phyloP scores from a whole-genome alignment of 371 early-diverging fungal species.

The Apophysomyces variabilis region DNA sequence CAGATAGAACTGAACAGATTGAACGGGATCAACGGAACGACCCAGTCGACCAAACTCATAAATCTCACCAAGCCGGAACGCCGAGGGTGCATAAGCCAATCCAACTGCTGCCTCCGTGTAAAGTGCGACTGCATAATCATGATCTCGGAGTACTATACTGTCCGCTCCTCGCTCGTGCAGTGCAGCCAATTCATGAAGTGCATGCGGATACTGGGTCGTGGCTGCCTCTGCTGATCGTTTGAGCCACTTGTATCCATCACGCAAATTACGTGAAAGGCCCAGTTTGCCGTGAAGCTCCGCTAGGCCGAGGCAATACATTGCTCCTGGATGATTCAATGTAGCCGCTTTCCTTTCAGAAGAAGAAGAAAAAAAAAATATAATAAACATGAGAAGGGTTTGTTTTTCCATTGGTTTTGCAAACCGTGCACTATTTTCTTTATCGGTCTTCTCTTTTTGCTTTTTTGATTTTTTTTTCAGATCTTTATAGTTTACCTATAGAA shows the following conservation, averaged over 20 bases:
- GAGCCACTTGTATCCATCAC: conserved; percentile 85
- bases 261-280: conserved; percentile 61
- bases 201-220: conserved; percentile 76
- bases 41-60: conserved; percentile 77
- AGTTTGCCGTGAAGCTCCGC: conserved; percentile 77
- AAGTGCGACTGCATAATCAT: conserved; percentile 68
- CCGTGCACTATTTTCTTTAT: not conserved
- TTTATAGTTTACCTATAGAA: conserved; percentile 55
- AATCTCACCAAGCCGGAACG: conserved; percentile 82
- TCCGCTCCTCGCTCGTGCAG: conserved; percentile 76
- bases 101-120: conserved; percentile 61
- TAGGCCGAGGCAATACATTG: conserved; percentile 76
- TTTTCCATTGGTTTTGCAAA: conserved; percentile 2
- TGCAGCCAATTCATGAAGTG: conserved; percentile 77
- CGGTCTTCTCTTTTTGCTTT: too few relatives aligned
- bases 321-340: conserved; percentile 72
- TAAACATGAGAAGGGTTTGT: not conserved
- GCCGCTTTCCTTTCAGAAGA: conserved; percentile 65
- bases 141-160: conserved; percentile 72
- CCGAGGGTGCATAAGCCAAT: conserved; percentile 70
- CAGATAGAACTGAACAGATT: conserved; percentile 78
- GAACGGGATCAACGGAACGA: conserved; percentile 68
- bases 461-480: conserved; percentile 3
- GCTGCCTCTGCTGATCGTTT: conserved; percentile 79
- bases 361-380: not conserved